Base-by-base conservation (phyloP, 2,329 filamentous ascomycete genomes). In the Clonostachys chloroleuca region DNA sequence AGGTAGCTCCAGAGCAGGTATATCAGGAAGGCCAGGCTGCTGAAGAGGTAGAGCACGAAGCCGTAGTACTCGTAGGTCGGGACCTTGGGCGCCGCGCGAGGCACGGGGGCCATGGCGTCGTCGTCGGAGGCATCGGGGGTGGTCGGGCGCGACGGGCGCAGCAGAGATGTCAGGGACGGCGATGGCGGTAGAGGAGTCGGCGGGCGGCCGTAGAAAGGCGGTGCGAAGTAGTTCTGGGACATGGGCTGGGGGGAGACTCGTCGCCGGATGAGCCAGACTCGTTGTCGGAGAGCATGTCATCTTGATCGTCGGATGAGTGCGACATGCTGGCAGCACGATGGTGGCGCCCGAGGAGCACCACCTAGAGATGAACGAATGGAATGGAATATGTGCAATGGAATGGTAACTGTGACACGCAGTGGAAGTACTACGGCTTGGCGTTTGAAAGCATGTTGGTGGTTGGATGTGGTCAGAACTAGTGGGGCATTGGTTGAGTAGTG, bases 51-150 rank as follows among this genome's bases (percentile, higher is more conserved):
- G 44, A 99, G 80, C 46, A 95, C 92, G 69, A 99, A 99, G 63
- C 94, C 94, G 65, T 97, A 97, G 80, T 97, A 99, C 65, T 99
- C 94, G 72, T 99, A 97, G 0, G 94, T 99, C n/a, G 94, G 94
- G 3, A 99, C 92, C 63, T 94, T 91, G 2, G 94, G 94, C 46
- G 86, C 86, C 2, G 91, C 92, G 47, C 90, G 86, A 6, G 92
- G 89, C 16, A 96, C 82, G 43, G 91, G 87, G 10, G 9, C 35
- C 12, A 45, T 20, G 34, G 48, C 42, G 37, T 97, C 92, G 55
- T 92, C 87, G 67, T 95, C 92, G 1, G 89, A 95, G 37, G 86
- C 89, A 61, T 96, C 92, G 13, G 94, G 92, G 0, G 92, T 97
- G 2, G 89, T 95, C 1, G 92, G 92, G n/a, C 92, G 81, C 24